Base-by-base conservation (phyloP, 306 rosid genomes). In the Abrus pulchellus region DNA sequence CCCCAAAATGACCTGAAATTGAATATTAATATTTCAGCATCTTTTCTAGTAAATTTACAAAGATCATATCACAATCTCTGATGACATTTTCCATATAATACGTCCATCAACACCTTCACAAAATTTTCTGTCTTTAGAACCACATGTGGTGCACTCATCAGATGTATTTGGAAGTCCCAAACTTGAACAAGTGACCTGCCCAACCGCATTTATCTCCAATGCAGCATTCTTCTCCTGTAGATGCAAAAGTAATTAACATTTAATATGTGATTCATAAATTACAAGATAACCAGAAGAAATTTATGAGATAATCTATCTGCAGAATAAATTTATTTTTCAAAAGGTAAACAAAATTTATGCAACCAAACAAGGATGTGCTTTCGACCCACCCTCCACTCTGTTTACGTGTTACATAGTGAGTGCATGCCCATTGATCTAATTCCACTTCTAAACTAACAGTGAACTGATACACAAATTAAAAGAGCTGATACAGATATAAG, bases 1-100 rank as follows among this genome's bases (percentile, higher is more conserved):
- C 86, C 67, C 99, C 99, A 82, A 85, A 93, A 85, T 96, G 99
- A 83, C 99, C 99, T 96, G 86, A 78, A 87, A 85, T 78, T 79
- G 63, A 65, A 79, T 48, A 73, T 48, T 52, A 73, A 72, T 72
- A 29, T 9, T 72, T 88, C 61, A 89, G 82, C 32, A 63, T 76
- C 80, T 76, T 75, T 33, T 81, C 76, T 6, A 70, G 59, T 11
- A 55, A 30, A 38, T 75, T 38, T 29, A 30, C 53, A 56, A 69
- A 34, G 49, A 81, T 78, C 68, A 41, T 41, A 69, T 29, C 65
- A 59, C 33, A 48, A 81, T 70, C 36, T 30, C n/a, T 68, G 76
- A 68, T 68, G 70, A 64, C 27, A 68, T 53, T 28, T 68, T 90
- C 57, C 14, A 61, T 52, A 47, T 75, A 47, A 73, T 59, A 45